Evolutionary conservation across 768 basidiomycete genomes (phyloP).

Genomic region (Tylopilus cervinicoccineus): DNA sequence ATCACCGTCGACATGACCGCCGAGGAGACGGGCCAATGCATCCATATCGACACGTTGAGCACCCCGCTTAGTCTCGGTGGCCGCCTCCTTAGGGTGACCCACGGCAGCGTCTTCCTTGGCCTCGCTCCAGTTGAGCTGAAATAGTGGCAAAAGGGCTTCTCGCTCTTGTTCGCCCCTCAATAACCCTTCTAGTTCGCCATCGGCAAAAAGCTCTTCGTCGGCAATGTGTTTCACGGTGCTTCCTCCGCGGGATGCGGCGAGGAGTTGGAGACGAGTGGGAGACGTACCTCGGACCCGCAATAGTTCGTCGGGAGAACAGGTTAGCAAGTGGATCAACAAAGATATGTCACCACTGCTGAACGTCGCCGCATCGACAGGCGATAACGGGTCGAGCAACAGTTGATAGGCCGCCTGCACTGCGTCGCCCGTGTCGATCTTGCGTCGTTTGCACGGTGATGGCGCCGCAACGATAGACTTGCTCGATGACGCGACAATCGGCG

Average conservation of each 20-base stretch:
- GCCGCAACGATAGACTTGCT: background rate
- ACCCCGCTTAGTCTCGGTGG: conserved; percentile 28
- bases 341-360: conserved; percentile 23
- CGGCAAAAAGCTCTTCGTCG: conserved; percentile 71
- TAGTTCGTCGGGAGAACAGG: conserved; percentile 34
- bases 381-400: conserved; percentile 59
- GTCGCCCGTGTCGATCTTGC: conserved; percentile 24
- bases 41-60: conserved; percentile 51
- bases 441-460: conserved; percentile 28
- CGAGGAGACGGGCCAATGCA: conserved; percentile 49
- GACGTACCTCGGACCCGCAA: conserved; percentile 21
- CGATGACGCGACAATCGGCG: conserved; percentile 11
- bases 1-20: conserved; percentile 24
- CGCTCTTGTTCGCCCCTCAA: conserved; percentile 53
- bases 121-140: conserved; percentile 36
- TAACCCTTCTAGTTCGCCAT: conserved; percentile 63
- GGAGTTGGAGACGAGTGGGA: conserved; percentile 66
- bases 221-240: conserved; percentile 43
- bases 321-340: conserved; percentile 52
- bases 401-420: conserved; percentile 45
- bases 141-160: conserved; percentile 35
- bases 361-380: conserved; percentile 19
- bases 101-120: conserved; percentile 25
- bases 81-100: background rate
- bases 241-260: conserved; percentile 56